Percentiles rank a stretch among this genome's conserved stretches.
These are phyloP conservation scores for Solanum chacoense DNA, from an alignment of 305 asterid genomes.

Conservation along the genomic window DNA sequence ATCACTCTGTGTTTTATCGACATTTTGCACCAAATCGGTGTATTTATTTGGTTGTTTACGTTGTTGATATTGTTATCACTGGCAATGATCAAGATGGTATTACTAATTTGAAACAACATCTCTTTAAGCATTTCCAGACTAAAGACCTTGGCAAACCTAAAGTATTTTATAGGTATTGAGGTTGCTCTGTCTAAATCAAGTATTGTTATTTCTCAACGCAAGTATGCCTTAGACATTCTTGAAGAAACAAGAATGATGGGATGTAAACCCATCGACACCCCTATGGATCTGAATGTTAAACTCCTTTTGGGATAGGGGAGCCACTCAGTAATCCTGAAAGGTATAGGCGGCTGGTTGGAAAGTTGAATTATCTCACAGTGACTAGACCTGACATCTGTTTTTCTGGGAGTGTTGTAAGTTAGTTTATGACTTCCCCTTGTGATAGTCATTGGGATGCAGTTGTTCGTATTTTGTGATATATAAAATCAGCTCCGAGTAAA, in stretches of 20 bases:
- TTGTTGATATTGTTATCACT: background rate
- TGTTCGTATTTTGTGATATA: too few species aligned
- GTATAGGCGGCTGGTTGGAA: background rate
- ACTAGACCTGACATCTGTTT: background rate
- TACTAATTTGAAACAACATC: background rate
- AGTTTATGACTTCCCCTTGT: background rate
- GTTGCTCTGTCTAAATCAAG: background rate
- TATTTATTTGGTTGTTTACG: background rate
- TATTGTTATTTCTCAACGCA: background rate
- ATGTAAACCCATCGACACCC: background rate
- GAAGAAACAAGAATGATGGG: background rate
- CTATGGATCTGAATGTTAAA: background rate
- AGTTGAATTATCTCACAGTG: background rate
- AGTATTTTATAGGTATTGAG: background rate
- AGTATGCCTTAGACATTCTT: background rate
- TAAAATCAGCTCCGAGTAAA: too few species aligned
- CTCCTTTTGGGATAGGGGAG: background rate
- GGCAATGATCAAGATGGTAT: background rate
- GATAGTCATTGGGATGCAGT: too few species aligned
- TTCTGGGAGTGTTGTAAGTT: background rate
- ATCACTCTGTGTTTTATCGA: background rate
- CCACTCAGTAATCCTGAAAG: background rate
- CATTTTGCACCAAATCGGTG: background rate
- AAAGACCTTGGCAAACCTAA: background rate
- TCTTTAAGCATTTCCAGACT: background rate